Percentiles rank a stretch among this genome's conserved stretches.
Evolutionary conservation across 345 rosid species (phyloP).

Genomic region (Lagerstroemia speciosa): DNA sequence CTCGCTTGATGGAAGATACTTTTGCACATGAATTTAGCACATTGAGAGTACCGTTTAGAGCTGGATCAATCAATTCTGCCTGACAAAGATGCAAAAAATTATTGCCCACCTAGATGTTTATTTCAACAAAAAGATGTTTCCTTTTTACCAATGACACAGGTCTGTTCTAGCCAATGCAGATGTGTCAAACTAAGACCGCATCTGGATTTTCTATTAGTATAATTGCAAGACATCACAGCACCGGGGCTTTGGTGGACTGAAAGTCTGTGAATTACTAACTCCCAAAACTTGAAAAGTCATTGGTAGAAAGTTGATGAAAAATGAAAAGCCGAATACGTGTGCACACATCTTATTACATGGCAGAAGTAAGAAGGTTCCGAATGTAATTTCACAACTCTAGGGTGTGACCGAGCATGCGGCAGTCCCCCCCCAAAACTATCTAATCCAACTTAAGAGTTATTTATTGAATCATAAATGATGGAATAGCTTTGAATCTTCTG

Average conservation of each 20-base stretch:
- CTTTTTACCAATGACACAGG: not conserved
- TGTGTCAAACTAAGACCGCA: not conserved
- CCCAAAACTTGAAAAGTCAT: not conserved
- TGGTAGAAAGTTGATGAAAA: not conserved
- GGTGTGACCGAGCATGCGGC: not conserved
- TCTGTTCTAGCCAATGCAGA: not conserved
- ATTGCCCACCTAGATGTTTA: not conserved
- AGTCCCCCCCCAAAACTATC: not conserved
- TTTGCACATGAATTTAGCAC: conserved; percentile 68
- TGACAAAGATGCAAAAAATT: conserved; percentile 18
- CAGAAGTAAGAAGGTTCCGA: too few relatives aligned
- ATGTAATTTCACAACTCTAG: too few relatives aligned
- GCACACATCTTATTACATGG: not conserved
- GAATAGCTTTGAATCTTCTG: not conserved
- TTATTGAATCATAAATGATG: not conserved
- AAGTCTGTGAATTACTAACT: not conserved
- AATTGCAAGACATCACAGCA: not conserved
- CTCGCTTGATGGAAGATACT: conserved; percentile 55
- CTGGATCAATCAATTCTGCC: conserved; percentile 81
- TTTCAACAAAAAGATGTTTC: not conserved
- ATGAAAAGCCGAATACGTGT: not conserved
- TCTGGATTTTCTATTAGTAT: not conserved
- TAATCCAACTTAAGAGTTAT: not conserved
- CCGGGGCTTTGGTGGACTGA: not conserved
- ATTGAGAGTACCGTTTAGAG: conserved; percentile 80